These are phyloP conservation scores for Epichloe hybrida DNA, from an alignment of 2,329 filamentous ascomycete genomes.

Conservation along the genomic window DNA sequence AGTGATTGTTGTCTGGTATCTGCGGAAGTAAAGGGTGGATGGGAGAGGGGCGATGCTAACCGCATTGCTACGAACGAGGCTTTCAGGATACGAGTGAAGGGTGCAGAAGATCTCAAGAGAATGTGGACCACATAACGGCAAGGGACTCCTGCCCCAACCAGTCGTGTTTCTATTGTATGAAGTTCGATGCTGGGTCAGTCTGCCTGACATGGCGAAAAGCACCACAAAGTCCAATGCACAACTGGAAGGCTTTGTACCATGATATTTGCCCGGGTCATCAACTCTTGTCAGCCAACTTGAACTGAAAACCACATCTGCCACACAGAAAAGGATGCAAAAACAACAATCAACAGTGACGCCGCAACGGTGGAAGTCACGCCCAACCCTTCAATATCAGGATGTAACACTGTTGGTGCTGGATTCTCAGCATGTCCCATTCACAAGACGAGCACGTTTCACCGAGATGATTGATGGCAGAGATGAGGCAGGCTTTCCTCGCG, in stretches of 20 bases:
- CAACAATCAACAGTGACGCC: neutral
- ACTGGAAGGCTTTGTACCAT: neutral
- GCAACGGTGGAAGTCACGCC: neutral
- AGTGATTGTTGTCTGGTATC: neutral
- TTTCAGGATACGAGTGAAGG: constrained; percentile 11
- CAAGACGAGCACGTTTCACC: neutral
- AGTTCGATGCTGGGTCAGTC: neutral
- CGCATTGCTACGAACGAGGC: neutral
- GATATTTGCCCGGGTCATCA: neutral
- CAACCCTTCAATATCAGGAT: neutral
- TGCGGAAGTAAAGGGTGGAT: neutral
- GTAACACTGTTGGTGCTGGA: neutral
- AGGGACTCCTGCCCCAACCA: neutral
- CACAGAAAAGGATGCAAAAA: neutral
- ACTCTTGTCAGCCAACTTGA: neutral
- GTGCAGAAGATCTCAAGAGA: constrained; percentile 1
- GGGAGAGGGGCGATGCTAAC: neutral
- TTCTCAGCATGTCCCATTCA: neutral
- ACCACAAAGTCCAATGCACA: neutral
- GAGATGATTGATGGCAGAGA: neutral
- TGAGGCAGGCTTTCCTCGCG: constrained; percentile 3
- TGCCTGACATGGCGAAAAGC: neutral
- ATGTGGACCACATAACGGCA: neutral
- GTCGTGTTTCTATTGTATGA: neutral
- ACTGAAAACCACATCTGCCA: neutral